Evolutionary conservation across 257 asterid species (phyloP).

Genomic region (Jacaranda copaia): DNA sequence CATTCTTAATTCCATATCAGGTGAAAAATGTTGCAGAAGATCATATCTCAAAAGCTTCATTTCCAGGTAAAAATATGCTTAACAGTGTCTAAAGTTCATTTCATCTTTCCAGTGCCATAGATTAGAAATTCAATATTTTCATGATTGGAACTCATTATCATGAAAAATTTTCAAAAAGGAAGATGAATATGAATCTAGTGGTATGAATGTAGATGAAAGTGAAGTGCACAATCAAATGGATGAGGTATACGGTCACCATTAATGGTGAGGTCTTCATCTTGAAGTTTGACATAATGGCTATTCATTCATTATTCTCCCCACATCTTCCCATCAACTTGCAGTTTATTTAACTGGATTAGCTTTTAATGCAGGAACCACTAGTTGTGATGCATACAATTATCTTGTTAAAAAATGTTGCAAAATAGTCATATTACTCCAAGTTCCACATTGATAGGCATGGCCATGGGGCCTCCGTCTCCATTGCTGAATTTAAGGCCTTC

Average conservation of each 20-base stretch:
- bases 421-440: background rate
- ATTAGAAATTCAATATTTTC: too few relatives aligned
- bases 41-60: slow-evolving; percentile 6
- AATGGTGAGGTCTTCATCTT: too few relatives aligned
- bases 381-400: background rate
- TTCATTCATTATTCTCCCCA: too few relatives aligned
- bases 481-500: slow-evolving; percentile 25
- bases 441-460: background rate
- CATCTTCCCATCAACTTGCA: slow-evolving; percentile 2
- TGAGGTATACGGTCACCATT: background rate
- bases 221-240: slow-evolving; percentile 21
- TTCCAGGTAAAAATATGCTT: slow-evolving; percentile 26
- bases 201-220: slow-evolving; percentile 16
- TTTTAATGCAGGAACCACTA: slow-evolving; percentile 24
- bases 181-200: slow-evolving; percentile 33
- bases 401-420: background rate
- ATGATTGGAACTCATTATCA: too few relatives aligned
- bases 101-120: too few relatives aligned
- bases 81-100: slow-evolving; percentile 6
- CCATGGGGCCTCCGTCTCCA: slow-evolving; percentile 36
- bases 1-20: too few relatives aligned
- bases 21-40: background rate
- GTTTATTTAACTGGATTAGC: slow-evolving; percentile 30
- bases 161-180: background rate
- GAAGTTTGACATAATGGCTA: too few relatives aligned